Percentiles rank a stretch among this genome's conserved stretches.
phyloP scores from a whole-genome alignment of 2,329 filamentous ascomycete genomes.

The Cyclaneusma minus region DNA sequence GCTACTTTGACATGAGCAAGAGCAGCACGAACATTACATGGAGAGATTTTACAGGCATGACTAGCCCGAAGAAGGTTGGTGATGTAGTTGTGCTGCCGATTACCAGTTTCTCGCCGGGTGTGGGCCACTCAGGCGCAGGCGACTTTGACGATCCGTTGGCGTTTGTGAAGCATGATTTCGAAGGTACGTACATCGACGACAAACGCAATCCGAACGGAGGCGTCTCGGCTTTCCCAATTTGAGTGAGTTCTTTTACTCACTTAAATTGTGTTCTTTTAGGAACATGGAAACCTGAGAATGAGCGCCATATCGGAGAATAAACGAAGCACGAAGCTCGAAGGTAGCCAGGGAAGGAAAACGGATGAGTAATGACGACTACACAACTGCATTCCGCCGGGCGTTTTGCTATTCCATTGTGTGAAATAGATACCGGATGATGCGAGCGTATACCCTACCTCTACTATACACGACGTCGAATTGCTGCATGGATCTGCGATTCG shows the following conservation, averaged over 20 bases:
- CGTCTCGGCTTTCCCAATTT: constrained; percentile 8
- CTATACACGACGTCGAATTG: too few species aligned
- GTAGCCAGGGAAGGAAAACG: too few species aligned
- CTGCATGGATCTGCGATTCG: too few species aligned
- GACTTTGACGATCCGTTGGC: constrained; percentile 88
- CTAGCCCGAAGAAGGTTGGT: constrained; percentile 67
- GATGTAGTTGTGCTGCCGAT: constrained; percentile 91
- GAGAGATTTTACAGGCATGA: constrained; percentile 81
- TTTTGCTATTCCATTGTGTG: too few species aligned
- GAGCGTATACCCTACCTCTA: too few species aligned
- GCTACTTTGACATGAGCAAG: constrained; percentile 68
- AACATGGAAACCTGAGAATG: constrained; percentile 60
- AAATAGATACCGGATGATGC: too few species aligned
- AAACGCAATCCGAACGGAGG: background rate
- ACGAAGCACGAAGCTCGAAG: too few species aligned
- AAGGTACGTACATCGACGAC: constrained; percentile 49
- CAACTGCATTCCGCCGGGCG: too few species aligned
- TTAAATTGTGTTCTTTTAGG: constrained; percentile 32
- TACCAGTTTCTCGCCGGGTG: constrained; percentile 91
- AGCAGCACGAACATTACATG: constrained; percentile 61
- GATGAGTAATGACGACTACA: too few species aligned
- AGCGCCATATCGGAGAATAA: constrained; percentile 49
- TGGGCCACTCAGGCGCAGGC: constrained; percentile 81
- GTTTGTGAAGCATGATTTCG: constrained; percentile 93
- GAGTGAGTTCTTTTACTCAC: constrained; percentile 1